Percentiles rank a stretch among this genome's conserved stretches.
Evolutionary conservation across 2,329 filamentous ascomycete genomes (phyloP).

Genomic region (Fusarium acutatum): DNA sequence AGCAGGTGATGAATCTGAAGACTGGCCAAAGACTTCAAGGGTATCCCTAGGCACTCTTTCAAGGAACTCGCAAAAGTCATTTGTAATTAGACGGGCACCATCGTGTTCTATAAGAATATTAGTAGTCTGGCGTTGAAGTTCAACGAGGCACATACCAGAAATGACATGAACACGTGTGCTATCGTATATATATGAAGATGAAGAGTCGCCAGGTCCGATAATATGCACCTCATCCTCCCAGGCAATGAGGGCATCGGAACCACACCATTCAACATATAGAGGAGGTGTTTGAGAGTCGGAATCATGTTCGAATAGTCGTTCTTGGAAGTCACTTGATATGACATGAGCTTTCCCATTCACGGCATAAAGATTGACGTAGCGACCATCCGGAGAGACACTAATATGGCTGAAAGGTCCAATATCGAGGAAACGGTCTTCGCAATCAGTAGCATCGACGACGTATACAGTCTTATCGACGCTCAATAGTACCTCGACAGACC

Average conservation of each 20-base stretch:
- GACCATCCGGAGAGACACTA: constrained; percentile 88
- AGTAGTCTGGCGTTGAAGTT: neutral
- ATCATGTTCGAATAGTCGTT: constrained; percentile 89
- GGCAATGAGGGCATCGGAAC: constrained; percentile 91
- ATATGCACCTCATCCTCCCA: constrained; percentile 99
- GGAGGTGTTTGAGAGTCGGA: constrained; percentile 86
- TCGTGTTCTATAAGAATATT: constrained; percentile 65
- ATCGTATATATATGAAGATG: constrained; percentile 86
- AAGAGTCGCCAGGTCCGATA: constrained; percentile 83
- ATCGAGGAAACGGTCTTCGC: constrained; percentile 89
- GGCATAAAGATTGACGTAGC: constrained; percentile 88
- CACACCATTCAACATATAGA: constrained; percentile 93
- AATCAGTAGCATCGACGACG: constrained; percentile 86
- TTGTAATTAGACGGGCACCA: constrained; percentile 89
- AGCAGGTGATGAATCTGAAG: constrained; percentile 87
- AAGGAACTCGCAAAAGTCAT: constrained; percentile 96
- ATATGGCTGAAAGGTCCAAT: constrained; percentile 94
- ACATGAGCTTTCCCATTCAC: constrained; percentile 87
- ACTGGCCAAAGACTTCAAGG: constrained; percentile 87
- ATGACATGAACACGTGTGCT: constrained; percentile 87
- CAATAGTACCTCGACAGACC: constrained; percentile 90
- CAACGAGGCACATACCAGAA: constrained; percentile 63
- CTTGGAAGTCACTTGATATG: constrained; percentile 94
- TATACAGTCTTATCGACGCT: constrained; percentile 87
- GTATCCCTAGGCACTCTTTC: constrained; percentile 90